These are phyloP conservation scores for Populus euphratica DNA, from an alignment of 345 rosid species.

Conservation along the genomic window DNA sequence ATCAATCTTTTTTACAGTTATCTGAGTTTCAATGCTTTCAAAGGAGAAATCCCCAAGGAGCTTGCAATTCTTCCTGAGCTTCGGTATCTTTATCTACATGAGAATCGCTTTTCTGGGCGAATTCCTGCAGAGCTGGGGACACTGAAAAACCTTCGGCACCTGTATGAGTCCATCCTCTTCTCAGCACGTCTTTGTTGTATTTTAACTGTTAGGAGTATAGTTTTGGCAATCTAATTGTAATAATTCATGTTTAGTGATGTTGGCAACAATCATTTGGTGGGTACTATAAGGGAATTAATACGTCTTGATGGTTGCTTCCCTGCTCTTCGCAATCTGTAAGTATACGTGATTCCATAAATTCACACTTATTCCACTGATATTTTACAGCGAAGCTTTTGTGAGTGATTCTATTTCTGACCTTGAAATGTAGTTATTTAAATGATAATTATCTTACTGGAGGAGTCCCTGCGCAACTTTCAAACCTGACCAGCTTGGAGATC, in stretches of 20 bases:
- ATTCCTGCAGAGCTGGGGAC: slow-evolving; percentile 79
- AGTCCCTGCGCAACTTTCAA: slow-evolving; percentile 86
- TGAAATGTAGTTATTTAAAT: slow-evolving; percentile 61
- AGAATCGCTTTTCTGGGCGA: slow-evolving; percentile 82
- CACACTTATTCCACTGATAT: background rate
- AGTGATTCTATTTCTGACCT: background rate
- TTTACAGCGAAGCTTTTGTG: background rate
- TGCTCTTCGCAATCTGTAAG: slow-evolving; percentile 83
- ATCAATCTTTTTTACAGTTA: slow-evolving; percentile 43
- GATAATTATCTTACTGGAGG: slow-evolving; percentile 93
- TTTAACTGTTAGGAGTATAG: background rate
- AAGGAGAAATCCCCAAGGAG: slow-evolving; percentile 90
- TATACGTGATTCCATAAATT: slow-evolving; percentile 1
- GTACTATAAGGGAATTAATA: slow-evolving; percentile 86
- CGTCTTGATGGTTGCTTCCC: slow-evolving; percentile 88
- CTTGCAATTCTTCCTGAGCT: slow-evolving; percentile 84
- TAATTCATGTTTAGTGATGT: slow-evolving; percentile 56
- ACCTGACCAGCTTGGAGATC: slow-evolving; percentile 81
- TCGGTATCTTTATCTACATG: slow-evolving; percentile 84
- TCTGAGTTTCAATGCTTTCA: slow-evolving; percentile 89
- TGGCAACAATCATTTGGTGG: slow-evolving; percentile 91
- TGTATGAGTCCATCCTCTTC: slow-evolving; percentile 5
- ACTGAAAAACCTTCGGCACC: slow-evolving; percentile 51
- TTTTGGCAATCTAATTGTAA: background rate
- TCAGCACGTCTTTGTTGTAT: background rate